Percentiles rank a stretch among this genome's conserved stretches.
Conservation (phyloP, 2,329 filamentous ascomycete species). For the Aspergillus clavatus region DNA sequence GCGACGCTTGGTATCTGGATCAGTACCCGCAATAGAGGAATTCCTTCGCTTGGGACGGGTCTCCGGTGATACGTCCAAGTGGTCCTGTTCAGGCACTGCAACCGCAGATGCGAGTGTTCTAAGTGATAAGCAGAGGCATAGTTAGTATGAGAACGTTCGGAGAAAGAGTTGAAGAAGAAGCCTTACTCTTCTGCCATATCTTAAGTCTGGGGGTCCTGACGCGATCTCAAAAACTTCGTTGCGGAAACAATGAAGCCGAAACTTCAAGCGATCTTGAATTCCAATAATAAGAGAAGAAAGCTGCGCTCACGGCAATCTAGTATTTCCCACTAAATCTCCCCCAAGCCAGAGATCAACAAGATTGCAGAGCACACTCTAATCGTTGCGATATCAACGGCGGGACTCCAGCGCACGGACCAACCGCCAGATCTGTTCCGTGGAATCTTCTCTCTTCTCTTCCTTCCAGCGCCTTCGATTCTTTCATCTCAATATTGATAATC, state of each 20-base stretch:
- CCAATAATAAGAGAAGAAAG: not conserved
- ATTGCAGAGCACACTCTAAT: not conserved
- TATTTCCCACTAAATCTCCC: not conserved
- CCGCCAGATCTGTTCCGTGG: conserved; percentile 35
- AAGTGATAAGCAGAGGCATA: not conserved
- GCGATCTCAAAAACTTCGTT: not conserved
- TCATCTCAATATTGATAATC: not conserved
- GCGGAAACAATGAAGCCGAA: not conserved
- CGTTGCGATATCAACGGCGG: conserved; percentile 10
- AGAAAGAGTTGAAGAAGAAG: conserved; percentile 1
- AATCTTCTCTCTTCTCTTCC: conserved; percentile 32
- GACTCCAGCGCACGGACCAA: conserved; percentile 25
- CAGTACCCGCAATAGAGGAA: conserved; percentile 49
- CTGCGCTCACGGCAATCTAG: not conserved
- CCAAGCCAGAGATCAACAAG: not conserved
- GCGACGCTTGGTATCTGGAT: conserved; percentile 47
- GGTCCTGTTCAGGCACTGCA: conserved; percentile 45
- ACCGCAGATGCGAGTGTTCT: conserved; percentile 50
- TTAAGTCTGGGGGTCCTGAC: not conserved
- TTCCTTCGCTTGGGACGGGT: conserved; percentile 48
- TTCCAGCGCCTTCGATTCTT: conserved; percentile 12
- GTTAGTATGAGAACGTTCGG: conserved; percentile 3
- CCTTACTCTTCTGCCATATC: conserved; percentile 26
- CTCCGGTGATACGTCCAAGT: conserved; percentile 25
- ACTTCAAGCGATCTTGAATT: not conserved